Percentiles rank a stretch among this genome's conserved stretches.
Evolutionary conservation across 345 rosid species (phyloP).

Genomic region (Dipteronia dyeriana): DNA sequence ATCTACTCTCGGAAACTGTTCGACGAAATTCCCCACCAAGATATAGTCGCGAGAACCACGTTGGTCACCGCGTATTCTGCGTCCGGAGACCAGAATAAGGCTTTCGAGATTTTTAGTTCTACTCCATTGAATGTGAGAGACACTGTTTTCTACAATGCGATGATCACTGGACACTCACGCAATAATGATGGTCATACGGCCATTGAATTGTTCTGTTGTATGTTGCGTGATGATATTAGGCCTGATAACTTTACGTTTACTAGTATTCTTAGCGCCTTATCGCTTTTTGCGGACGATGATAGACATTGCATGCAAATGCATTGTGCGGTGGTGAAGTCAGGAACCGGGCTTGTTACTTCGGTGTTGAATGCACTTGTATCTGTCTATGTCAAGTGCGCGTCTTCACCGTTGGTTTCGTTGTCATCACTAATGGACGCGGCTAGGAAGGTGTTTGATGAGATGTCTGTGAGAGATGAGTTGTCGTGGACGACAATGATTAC

Average conservation of each 20-base stretch:
- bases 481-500: conserved; percentile 57
- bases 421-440: conserved; percentile 37
- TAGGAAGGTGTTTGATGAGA: conserved; percentile 45
- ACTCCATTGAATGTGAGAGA: conserved; percentile 43
- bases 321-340: conserved; percentile 50
- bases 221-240: conserved; percentile 32
- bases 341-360: conserved; percentile 37
- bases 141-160: conserved; percentile 47
- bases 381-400: conserved; percentile 39
- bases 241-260: conserved; percentile 48
- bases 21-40: conserved; percentile 48
- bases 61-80: conserved; percentile 43
- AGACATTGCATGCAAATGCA: conserved; percentile 51
- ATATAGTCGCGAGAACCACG: conserved; percentile 48
- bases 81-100: conserved; percentile 25
- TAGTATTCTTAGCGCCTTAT: conserved; percentile 39
- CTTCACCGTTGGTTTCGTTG: conserved; percentile 34
- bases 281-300: conserved; percentile 35
- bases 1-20: conserved; percentile 42
- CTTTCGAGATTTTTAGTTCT: conserved; percentile 26
- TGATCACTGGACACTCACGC: conserved; percentile 48
- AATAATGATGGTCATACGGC: conserved; percentile 47
- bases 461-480: conserved; percentile 47
- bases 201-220: conserved; percentile 36
- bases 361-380: conserved; percentile 48